Evolutionary conservation across 495 filamentous ascomycete species (phyloP).

Genomic region (Aspergillus sparsus): DNA sequence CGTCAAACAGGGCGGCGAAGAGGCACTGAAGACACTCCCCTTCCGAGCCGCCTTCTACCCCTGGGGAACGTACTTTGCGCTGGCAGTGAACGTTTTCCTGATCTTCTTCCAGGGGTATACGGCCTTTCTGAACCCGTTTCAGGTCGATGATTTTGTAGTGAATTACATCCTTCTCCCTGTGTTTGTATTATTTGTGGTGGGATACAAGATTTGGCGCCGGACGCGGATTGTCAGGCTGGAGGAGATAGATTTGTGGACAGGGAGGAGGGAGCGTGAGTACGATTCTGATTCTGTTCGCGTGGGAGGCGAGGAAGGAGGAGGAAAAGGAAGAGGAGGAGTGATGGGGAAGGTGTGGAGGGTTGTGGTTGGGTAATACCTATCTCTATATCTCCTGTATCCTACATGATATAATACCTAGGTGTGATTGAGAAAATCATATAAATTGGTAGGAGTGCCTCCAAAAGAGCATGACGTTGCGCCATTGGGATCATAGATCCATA

Average conservation of each 20-base stretch:
- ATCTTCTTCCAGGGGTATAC: constrained; percentile 66
- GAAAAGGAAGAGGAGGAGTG: constrained; percentile 18
- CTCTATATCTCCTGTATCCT: too few relatives aligned
- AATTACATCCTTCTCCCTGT: constrained; percentile 69
- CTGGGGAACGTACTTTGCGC: constrained; percentile 61
- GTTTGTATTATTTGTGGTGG: constrained; percentile 59
- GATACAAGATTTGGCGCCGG: constrained; percentile 60
- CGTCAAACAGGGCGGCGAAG: constrained; percentile 53
- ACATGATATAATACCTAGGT: neutral
- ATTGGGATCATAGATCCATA: too few relatives aligned
- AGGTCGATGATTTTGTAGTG: constrained; percentile 61
- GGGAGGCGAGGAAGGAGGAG: constrained; percentile 6
- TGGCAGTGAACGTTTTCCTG: constrained; percentile 62
- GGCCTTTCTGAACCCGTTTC: constrained; percentile 56
- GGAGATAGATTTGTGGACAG: constrained; percentile 63
- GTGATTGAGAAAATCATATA: too few relatives aligned
- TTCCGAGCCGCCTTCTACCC: constrained; percentile 62
- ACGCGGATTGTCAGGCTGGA: constrained; percentile 52
- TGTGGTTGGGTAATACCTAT: constrained; percentile 27
- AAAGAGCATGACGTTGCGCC: too few relatives aligned
- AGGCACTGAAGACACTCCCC: constrained; percentile 49
- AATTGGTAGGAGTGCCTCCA: too few relatives aligned
- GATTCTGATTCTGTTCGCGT: too few relatives aligned
- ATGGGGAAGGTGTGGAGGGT: constrained; percentile 21
- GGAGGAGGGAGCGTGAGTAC: constrained; percentile 43